These are phyloP conservation scores for Sordariomycetes sp. DNA, from an alignment of 2,329 filamentous ascomycete species.

Conservation along the genomic window DNA sequence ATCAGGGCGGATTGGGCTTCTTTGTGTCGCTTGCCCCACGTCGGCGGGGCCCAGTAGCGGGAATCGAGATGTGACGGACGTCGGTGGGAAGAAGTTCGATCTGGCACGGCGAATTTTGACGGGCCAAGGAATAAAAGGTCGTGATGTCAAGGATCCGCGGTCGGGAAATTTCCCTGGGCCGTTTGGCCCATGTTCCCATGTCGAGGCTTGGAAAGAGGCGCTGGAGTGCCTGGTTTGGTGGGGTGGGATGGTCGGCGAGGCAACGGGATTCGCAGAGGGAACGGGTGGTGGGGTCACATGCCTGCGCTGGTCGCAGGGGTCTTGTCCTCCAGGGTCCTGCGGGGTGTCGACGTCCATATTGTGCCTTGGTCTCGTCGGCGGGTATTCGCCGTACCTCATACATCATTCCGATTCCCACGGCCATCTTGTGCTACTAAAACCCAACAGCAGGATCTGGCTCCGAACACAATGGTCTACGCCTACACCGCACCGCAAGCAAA, in stretches of 20 bases:
- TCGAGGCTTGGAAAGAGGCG: not conserved
- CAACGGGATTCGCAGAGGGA: not conserved
- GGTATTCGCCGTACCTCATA: no score
- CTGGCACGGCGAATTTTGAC: not conserved
- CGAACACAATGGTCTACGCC: no score
- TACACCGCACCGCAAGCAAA: no score
- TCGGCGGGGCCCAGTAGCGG: not conserved
- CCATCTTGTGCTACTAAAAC: no score
- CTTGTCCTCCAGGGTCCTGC: no score
- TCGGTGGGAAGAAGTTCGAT: not conserved
- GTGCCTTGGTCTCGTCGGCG: no score
- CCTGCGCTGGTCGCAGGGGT: no score
- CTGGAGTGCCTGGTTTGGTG: not conserved
- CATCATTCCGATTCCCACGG: no score
- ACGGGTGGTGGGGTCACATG: no score
- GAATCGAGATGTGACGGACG: not conserved
- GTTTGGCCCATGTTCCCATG: not conserved
- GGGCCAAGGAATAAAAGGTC: not conserved
- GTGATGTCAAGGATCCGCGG: not conserved
- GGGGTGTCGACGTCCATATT: no score
- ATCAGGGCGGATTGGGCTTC: conserved; percentile 1
- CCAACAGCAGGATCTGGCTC: no score
- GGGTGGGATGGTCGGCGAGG: conserved; percentile 1
- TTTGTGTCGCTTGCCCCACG: not conserved
- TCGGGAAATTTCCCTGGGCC: not conserved